Base-by-base conservation (phyloP, 257 asterid species). In the Apocynum venetum region DNA sequence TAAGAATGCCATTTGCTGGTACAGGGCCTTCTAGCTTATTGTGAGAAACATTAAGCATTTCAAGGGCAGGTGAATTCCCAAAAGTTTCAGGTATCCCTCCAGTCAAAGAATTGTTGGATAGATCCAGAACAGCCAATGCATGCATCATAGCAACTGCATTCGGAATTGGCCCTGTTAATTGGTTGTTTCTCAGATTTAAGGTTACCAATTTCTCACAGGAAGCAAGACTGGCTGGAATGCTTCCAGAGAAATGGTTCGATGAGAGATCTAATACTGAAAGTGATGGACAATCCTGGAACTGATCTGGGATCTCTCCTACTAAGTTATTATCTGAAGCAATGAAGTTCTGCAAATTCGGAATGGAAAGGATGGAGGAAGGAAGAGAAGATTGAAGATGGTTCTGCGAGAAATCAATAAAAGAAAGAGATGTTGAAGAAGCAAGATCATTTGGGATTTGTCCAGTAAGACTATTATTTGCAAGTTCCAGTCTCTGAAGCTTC, bases 21-120 rank as follows among this genome's bases (percentile, higher is more conserved):
- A 92, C 88, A 19, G 89, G 91, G 14, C 97, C 97, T 59, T 77
- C 86, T 7, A 92, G 87, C 71, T 78, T 85, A 87, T 92, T 92
- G 75, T 85, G 81, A 44, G 96, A 91, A 60, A 92, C 82, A 51
- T 92, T 89, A 68, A 91, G 81, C 55, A 78, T 86, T 74, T 92
- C 97, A 38, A 92, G 74, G 49, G 97, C 92, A 7, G 97, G 96
- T 8, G 96, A 91, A 69, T 89, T 89, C 57, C 97, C 97, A n/a
- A 93, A 83, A 71, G 82, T 88, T 53, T 82, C 86, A 1, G 97
- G 97, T 75, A 93, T 89, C 13, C 86, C 84, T 57, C 97, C 97
- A 0, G 92, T 89, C 25, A 93, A 87, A 74, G 89, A 83, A 72
- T 93, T 93, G 86, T 89, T 90, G 46, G 97, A 93, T 57, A 93